Evolutionary conservation across 495 filamentous ascomycete species (phyloP).

Genomic region (Penicillium mononematosum): DNA sequence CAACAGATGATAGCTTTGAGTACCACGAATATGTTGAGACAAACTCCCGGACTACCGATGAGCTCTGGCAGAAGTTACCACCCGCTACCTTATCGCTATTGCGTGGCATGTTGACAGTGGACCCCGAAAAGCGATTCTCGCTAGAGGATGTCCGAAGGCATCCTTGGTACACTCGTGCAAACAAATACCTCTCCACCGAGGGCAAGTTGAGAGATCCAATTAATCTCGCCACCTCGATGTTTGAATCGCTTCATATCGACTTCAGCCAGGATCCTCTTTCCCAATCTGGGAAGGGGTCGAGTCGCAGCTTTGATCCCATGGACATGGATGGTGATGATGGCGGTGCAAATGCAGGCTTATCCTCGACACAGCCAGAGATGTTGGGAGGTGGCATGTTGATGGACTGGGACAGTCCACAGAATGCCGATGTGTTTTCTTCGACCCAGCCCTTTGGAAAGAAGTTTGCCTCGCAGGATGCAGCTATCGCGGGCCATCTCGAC

Average conservation of each 20-base stretch:
- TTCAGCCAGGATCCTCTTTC: conserved; percentile 67
- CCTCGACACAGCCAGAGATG: conserved; percentile 80
- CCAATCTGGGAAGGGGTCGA: conserved; percentile 38
- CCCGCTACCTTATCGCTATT: conserved; percentile 78
- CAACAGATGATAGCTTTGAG: conserved; percentile 74
- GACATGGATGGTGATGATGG: conserved; percentile 53
- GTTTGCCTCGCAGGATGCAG: conserved; percentile 31
- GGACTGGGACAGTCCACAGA: conserved; percentile 70
- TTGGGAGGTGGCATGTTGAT: conserved; percentile 65
- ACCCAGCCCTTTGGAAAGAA: conserved; percentile 47
- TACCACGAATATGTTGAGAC: conserved; percentile 81
- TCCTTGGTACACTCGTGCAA: conserved; percentile 89
- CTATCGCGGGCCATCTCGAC: conserved; percentile 62
- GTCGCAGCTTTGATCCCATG: conserved; percentile 42
- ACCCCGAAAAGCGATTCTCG: conserved; percentile 72
- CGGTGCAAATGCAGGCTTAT: conserved; percentile 45
- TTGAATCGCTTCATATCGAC: conserved; percentile 89
- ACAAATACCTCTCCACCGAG: conserved; percentile 68
- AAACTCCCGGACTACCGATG: conserved; percentile 75
- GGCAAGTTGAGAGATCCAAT: conserved; percentile 79
- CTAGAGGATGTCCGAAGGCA: conserved; percentile 86
- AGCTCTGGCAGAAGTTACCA: conserved; percentile 82
- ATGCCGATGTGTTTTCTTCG: conserved; percentile 52
- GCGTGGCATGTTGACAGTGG: conserved; percentile 88
- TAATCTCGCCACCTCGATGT: conserved; percentile 84